These are phyloP conservation scores for Brassica hybrid DNA, from an alignment of 441 rosid genomes.

Conservation along the genomic window DNA sequence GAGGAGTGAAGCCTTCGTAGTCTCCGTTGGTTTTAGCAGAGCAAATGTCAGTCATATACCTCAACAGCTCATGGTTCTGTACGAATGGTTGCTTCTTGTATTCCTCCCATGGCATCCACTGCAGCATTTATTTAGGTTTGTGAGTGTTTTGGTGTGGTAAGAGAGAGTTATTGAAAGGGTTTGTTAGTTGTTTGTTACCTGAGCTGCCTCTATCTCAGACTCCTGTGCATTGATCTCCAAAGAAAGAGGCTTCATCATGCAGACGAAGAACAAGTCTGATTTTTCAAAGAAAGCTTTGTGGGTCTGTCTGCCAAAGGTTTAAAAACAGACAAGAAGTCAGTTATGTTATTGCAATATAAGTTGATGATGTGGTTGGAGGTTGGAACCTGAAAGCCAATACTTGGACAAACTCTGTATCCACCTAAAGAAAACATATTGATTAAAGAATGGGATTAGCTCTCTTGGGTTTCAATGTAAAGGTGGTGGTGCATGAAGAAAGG, in stretches of 20 bases:
- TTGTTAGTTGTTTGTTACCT: conserved; percentile 49
- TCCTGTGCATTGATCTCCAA: conserved; percentile 70
- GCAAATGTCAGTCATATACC: conserved; percentile 55
- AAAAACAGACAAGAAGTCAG: too few species aligned
- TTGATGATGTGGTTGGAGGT: too few species aligned
- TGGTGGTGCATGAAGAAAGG: neutral
- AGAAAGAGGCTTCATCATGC: conserved; percentile 79
- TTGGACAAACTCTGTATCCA: too few species aligned
- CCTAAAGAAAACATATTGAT: neutral
- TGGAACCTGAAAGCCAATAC: too few species aligned
- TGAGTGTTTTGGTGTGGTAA: conserved; percentile 2
- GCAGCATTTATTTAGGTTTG: neutral
- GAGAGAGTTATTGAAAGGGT: neutral
- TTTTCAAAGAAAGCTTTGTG: conserved; percentile 79
- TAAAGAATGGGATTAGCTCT: conserved; percentile 52
- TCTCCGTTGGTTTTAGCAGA: conserved; percentile 50
- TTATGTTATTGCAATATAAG: too few species aligned
- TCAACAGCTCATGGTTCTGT: conserved; percentile 52
- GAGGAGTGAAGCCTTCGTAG: conserved; percentile 66
- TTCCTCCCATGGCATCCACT: conserved; percentile 35
- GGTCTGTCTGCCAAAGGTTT: conserved; percentile 56
- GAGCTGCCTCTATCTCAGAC: conserved; percentile 76
- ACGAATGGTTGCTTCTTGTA: conserved; percentile 62
- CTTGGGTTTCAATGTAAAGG: conserved; percentile 69
- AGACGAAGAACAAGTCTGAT: conserved; percentile 80